Conservation (phyloP, 768 basidiomycete genomes). For the Trametes elegans region DNA sequence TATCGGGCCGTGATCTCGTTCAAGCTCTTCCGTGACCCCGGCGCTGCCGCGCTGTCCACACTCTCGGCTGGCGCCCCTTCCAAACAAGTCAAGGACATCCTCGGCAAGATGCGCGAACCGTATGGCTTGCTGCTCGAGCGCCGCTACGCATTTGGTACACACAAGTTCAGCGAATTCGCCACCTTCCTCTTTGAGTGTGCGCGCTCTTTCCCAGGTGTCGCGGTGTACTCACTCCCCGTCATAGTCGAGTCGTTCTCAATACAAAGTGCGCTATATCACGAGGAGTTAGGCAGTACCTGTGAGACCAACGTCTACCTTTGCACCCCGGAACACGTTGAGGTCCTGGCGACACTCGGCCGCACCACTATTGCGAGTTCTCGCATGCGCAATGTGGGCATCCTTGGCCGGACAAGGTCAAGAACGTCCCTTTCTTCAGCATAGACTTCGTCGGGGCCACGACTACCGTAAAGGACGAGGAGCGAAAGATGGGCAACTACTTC, state of each 20-base stretch:
- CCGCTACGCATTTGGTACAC: constrained; percentile 28
- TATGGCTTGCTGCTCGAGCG: constrained; percentile 31
- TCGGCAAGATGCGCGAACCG: background rate
- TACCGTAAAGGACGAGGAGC: background rate
- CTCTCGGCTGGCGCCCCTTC: background rate
- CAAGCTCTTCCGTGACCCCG: constrained; percentile 28
- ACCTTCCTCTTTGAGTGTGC: constrained; percentile 14
- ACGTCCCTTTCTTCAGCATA: constrained; percentile 16
- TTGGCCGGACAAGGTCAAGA: constrained; percentile 3
- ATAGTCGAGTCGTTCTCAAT: too few species aligned
- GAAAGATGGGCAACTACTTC: constrained; percentile 17
- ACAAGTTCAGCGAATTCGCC: constrained; percentile 26
- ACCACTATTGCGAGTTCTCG: too few species aligned
- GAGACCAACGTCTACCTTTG: too few species aligned
- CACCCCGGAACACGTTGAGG: too few species aligned
- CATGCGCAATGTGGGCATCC: background rate
- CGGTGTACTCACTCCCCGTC: too few species aligned
- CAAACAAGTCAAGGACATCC: background rate
- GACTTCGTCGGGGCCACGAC: background rate
- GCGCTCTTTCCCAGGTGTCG: constrained; percentile 5
- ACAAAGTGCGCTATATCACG: too few species aligned
- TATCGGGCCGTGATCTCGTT: constrained; percentile 33
- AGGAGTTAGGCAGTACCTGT: too few species aligned
- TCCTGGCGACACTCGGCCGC: too few species aligned
- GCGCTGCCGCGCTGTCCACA: background rate